phyloP scores from a whole-genome alignment of 2,329 filamentous ascomycete species.

The Pseudogymnoascus sp. region DNA sequence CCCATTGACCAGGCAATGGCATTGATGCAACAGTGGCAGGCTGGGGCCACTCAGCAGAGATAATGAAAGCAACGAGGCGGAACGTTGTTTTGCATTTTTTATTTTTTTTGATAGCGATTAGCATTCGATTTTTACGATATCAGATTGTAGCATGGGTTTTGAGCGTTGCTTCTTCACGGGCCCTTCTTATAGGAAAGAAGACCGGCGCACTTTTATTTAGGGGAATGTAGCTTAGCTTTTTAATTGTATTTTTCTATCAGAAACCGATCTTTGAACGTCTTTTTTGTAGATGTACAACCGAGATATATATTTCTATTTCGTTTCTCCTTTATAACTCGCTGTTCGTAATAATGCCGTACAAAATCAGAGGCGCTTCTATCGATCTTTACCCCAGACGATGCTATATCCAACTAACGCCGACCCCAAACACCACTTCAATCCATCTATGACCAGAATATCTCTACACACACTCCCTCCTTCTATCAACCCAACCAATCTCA shows the following conservation, averaged over 20 bases:
- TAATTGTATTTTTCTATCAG: neutral
- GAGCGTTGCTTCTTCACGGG: neutral
- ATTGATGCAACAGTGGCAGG: slow-evolving; percentile 49
- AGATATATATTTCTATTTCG: neutral
- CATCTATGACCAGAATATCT: neutral
- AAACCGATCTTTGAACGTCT: neutral
- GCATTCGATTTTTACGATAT: neutral
- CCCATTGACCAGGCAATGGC: slow-evolving; percentile 72
- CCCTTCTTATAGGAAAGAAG: neutral
- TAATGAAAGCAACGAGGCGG: neutral
- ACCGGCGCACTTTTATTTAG: neutral
- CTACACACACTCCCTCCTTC: slow-evolving; percentile 15
- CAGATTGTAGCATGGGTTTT: neutral
- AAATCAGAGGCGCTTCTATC: neutral
- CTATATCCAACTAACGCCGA: slow-evolving; percentile 6
- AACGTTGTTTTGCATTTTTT: neutral
- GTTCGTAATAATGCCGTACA: neutral
- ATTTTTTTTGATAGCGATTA: slow-evolving; percentile 10
- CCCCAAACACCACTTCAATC: neutral
- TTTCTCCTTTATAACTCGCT: neutral
- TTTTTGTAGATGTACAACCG: neutral
- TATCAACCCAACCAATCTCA: slow-evolving; percentile 11
- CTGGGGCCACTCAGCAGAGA: neutral
- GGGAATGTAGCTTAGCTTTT: neutral
- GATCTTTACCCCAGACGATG: neutral